These are phyloP conservation scores for Candida andamanensis DNA, from an alignment of 805 yeast species.

Conservation along the genomic window DNA sequence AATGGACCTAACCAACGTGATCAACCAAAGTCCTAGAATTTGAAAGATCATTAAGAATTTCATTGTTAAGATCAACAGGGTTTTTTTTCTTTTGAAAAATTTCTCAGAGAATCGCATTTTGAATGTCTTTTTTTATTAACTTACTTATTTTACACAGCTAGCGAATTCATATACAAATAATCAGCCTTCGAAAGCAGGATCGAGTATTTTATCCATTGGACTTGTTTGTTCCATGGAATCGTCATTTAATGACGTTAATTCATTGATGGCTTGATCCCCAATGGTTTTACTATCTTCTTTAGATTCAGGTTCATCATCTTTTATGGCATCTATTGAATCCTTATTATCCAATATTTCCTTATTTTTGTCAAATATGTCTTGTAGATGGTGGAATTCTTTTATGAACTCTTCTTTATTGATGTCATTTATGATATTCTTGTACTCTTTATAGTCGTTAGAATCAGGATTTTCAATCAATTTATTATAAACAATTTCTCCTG, in stretches of 20 bases:
- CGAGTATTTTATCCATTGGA: slow-evolving; percentile 14
- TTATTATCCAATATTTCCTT: slow-evolving; percentile 6
- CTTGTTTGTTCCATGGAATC: slow-evolving; percentile 1
- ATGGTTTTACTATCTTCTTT: slow-evolving; percentile 7
- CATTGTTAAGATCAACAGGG: background rate
- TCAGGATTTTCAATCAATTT: slow-evolving; percentile 14
- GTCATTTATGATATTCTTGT: slow-evolving; percentile 14
- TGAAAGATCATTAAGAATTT: background rate
- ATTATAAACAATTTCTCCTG: slow-evolving; percentile 18
- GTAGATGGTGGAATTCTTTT: slow-evolving; percentile 25
- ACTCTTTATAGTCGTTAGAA: slow-evolving; percentile 14
- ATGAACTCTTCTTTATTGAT: slow-evolving; percentile 22
- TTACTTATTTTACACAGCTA: too few species aligned
- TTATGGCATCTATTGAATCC: slow-evolving; percentile 6
- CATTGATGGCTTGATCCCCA: background rate
- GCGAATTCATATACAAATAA: background rate
- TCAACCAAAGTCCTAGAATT: too few species aligned
- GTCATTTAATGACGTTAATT: background rate
- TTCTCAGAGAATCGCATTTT: too few species aligned
- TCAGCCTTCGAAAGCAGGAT: slow-evolving; percentile 15
- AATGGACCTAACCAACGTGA: slow-evolving; percentile 1
- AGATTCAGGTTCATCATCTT: slow-evolving; percentile 4
- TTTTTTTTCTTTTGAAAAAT: too few species aligned
- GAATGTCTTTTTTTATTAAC: too few species aligned
- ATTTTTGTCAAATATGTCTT: slow-evolving; percentile 9